phyloP scores from a whole-genome alignment of 352 stramenopile genomes.

The Pythium insidiosum region DNA sequence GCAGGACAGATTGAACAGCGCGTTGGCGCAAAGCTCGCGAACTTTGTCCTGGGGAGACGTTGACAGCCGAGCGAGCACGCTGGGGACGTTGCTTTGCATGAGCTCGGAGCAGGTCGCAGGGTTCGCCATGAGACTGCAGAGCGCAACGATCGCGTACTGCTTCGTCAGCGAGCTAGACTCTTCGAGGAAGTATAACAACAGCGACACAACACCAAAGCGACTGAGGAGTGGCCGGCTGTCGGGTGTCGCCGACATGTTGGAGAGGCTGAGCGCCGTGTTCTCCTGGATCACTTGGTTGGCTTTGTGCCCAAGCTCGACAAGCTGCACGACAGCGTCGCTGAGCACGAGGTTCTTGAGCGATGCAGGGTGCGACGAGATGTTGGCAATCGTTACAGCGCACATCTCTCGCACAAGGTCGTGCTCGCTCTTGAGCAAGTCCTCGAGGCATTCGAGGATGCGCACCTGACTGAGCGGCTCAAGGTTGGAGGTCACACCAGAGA shows the following conservation, averaged over 20 bases:
- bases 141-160: conserved; percentile 57
- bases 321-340: conserved; percentile 53
- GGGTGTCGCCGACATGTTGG: conserved; percentile 56
- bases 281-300: conserved; percentile 49
- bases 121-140: conserved; percentile 63
- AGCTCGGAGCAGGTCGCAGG: conserved; percentile 47
- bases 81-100: conserved; percentile 57
- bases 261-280: conserved; percentile 65
- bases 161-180: conserved; percentile 39
- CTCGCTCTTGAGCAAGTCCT: conserved; percentile 67
- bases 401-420: conserved; percentile 57
- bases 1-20: conserved; percentile 76
- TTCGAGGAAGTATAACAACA: conserved; percentile 62
- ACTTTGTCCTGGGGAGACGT: conserved; percentile 38
- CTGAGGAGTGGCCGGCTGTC: conserved; percentile 52
- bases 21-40: conserved; percentile 62
- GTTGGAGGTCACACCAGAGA: conserved; percentile 62
- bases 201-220: conserved; percentile 55
- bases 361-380: conserved; percentile 54
- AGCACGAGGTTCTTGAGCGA: conserved; percentile 61
- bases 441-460: conserved; percentile 61
- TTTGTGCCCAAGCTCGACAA: conserved; percentile 51
- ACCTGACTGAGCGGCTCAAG: conserved; percentile 58
- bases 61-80: conserved; percentile 40
- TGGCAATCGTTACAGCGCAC: conserved; percentile 66